phyloP scores from a whole-genome alignment of 148 eudicot species.

The Cornus kousa region DNA sequence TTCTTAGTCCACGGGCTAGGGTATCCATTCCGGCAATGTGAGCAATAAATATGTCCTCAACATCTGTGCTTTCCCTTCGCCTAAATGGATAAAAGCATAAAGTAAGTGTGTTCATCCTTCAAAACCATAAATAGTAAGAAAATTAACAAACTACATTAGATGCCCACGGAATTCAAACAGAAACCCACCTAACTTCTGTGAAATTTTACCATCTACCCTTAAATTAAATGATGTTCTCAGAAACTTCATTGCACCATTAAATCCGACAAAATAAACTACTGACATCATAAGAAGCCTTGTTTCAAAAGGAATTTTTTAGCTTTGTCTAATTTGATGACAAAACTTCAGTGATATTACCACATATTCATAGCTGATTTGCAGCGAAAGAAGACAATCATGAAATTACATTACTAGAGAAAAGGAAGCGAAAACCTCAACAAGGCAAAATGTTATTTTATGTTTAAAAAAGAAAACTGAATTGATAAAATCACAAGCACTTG shows the following conservation, averaged over 20 bases:
- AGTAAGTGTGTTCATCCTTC: neutral
- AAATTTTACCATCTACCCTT: too few relatives aligned
- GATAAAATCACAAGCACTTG: neutral
- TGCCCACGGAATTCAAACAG: too few relatives aligned
- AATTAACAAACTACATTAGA: too few relatives aligned
- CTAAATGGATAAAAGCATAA: slow-evolving; percentile 31
- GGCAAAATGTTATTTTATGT: neutral
- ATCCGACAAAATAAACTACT: neutral
- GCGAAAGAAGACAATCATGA: neutral
- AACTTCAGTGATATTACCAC: neutral
- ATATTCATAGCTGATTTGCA: neutral
- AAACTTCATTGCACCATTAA: neutral
- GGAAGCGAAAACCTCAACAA: neutral
- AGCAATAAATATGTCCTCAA: slow-evolving; percentile 94
- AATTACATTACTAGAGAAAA: neutral
- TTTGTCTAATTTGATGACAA: neutral
- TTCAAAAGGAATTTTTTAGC: neutral
- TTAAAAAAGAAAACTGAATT: neutral
- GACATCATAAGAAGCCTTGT: neutral
- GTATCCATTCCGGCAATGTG: slow-evolving; percentile 98
- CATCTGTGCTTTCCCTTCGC: slow-evolving; percentile 99
- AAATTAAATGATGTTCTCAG: too few relatives aligned
- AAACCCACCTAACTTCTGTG: too few relatives aligned
- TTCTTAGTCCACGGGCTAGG: slow-evolving; percentile 93
- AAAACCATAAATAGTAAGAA: neutral